These are phyloP conservation scores for Chaetomium strumarium DNA, from an alignment of 2,329 filamentous ascomycete species.

Conservation along the genomic window DNA sequence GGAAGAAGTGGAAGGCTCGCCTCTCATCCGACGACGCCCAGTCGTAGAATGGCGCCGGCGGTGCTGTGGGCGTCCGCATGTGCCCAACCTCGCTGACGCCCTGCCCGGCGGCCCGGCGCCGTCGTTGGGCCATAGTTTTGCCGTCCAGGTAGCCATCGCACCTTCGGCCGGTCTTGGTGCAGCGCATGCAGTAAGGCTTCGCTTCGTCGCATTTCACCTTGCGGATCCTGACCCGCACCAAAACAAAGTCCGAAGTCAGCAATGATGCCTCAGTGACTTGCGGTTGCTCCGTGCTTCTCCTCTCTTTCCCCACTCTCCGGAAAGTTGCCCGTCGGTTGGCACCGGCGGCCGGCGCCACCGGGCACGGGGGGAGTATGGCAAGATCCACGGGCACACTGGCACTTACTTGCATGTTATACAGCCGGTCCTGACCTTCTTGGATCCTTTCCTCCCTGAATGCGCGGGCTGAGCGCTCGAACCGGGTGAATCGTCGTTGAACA, in stretches of 20 bases:
- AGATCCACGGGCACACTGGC: background rate
- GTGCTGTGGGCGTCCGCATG: constrained; percentile 19
- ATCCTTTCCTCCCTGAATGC: constrained; percentile 33
- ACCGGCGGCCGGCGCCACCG: too few species aligned
- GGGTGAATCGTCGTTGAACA: constrained; percentile 19
- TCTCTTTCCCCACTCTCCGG: too few species aligned
- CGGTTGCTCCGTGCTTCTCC: too few species aligned
- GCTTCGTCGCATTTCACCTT: constrained; percentile 53
- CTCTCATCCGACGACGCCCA: constrained; percentile 30
- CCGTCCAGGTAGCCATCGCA: constrained; percentile 48
- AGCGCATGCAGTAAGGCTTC: constrained; percentile 47
- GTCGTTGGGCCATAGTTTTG: constrained; percentile 25
- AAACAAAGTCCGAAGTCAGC: constrained; percentile 15
- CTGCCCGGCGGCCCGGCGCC: constrained; percentile 17
- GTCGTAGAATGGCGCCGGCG: constrained; percentile 24
- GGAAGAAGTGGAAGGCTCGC: constrained; percentile 36
- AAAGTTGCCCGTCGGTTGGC: too few species aligned
- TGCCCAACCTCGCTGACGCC: constrained; percentile 1
- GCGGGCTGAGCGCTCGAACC: constrained; percentile 12
- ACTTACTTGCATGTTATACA: constrained; percentile 53
- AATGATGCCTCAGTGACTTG: background rate
- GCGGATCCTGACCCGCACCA: constrained; percentile 37
- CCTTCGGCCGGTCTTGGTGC: constrained; percentile 48
- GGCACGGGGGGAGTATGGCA: too few species aligned
- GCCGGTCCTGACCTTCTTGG: constrained; percentile 43